Base-by-base conservation (phyloP, 169 alveolate species). In the Plasmodium blacklocki region DNA sequence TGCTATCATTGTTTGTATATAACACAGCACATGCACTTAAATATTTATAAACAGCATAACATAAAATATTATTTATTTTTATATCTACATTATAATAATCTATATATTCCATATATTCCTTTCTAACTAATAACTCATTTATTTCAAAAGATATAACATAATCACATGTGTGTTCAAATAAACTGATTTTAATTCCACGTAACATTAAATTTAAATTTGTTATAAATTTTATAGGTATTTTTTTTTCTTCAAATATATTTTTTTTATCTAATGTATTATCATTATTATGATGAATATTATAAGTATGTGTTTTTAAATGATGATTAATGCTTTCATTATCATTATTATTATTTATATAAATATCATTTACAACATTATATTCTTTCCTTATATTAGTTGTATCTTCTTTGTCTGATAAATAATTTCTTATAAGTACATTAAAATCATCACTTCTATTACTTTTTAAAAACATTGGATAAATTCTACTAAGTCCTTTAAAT, bases 81-180 rank as follows among this genome's bases (percentile, higher is more conserved):
- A 76, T 45, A 6, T 76, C 89, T 14, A 76, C 89, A 58, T 76
- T 76, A 26, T 64, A 76, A 47, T 76, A 66, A 3, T 67, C 67
- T 1, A 76, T 76, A 58, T 76, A 59, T 26, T 63, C 89, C 67
- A 76, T 76, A 71, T 76, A 59, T 26, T 56, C 62, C 15, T 76
- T 76, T 43, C 32, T 76, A 39, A 76, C 58, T 6, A 58, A 39
- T 18, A 76, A 52, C 11, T 76, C 63, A 45, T 63, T 56, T 6
- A 76, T 9, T 12, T 76, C 89, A 54, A 76, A 29, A 0, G 89
- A 49, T 21, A 76, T 76, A 3, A 76, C 52, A 71, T 76, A 76
- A 23, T 66, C 76, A 2, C 78, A 76, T 0, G 78, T 26, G n/a
- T 66, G 73, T 6, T 76, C 78, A 15, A 66, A 64, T 14, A 76